Evolutionary conservation across 2,329 filamentous ascomycete species (phyloP).

Genomic region (Xylaria sp.): DNA sequence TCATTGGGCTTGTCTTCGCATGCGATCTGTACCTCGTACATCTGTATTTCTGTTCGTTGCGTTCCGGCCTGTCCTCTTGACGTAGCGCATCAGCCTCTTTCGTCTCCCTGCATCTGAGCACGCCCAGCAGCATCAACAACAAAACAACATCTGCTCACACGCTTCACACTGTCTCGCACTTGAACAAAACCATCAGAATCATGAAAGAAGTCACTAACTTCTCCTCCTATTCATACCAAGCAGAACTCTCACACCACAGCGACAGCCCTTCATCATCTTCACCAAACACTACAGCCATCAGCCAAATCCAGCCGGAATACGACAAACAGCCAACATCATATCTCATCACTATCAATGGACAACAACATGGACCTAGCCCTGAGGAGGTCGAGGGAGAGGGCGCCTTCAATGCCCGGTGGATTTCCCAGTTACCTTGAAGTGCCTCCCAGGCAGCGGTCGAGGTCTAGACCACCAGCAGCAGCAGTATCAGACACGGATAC

Average conservation of each 20-base stretch:
- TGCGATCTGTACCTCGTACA: slow-evolving; percentile 32
- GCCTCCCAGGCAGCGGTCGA: slow-evolving; percentile 35
- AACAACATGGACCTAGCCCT: slow-evolving; percentile 40
- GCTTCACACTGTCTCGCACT: slow-evolving; percentile 45
- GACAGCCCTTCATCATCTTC: slow-evolving; percentile 32
- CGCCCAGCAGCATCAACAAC: slow-evolving; percentile 36
- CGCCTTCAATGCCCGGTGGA: slow-evolving; percentile 44
- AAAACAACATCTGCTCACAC: slow-evolving; percentile 37
- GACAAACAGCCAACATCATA: slow-evolving; percentile 36
- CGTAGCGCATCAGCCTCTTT: slow-evolving; percentile 46
- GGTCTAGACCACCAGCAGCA: slow-evolving; percentile 37
- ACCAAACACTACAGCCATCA: slow-evolving; percentile 31
- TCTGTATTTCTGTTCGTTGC: slow-evolving; percentile 36
- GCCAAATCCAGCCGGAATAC: slow-evolving; percentile 42
- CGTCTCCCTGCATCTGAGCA: slow-evolving; percentile 41
- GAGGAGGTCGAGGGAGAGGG: slow-evolving; percentile 40
- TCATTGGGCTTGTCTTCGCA: slow-evolving; percentile 30
- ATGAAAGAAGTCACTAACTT: slow-evolving; percentile 38
- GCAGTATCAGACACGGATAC: slow-evolving; percentile 41
- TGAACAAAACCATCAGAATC: slow-evolving; percentile 42
- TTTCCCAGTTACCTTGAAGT: slow-evolving; percentile 42
- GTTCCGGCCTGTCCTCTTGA: slow-evolving; percentile 41
- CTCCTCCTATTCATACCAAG: slow-evolving; percentile 37
- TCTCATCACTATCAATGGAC: slow-evolving; percentile 23
- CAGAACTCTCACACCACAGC: slow-evolving; percentile 36